A percentile compares a stretch with the other conserved stretches of the same genome.
Evolutionary conservation across 208 protist species (phyloP).

Genomic region (Borovskyia barvae): DNA sequence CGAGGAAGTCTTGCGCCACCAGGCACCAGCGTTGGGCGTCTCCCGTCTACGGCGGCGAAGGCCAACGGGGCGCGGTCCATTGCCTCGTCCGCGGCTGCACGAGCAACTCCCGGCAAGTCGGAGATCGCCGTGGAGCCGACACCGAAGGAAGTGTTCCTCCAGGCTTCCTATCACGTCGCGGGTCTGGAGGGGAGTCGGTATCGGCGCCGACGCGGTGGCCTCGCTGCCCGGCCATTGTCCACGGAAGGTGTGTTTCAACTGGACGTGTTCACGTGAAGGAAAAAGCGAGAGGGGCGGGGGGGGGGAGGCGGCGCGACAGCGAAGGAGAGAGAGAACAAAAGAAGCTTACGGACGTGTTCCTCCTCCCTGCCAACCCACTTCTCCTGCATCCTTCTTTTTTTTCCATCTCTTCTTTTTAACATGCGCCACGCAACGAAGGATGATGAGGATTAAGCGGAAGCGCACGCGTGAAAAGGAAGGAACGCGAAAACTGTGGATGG

Average conservation of each 20-base stretch:
- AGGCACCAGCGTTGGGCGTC: slow-evolving; percentile 12
- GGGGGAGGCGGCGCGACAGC: too few relatives aligned
- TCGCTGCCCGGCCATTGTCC: slow-evolving; percentile 20
- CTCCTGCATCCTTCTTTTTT: too few relatives aligned
- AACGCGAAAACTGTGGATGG: too few relatives aligned
- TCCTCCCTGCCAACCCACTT: too few relatives aligned
- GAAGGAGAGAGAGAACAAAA: too few relatives aligned
- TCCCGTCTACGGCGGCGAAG: not conserved
- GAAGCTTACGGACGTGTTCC: too few relatives aligned
- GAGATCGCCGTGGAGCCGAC: slow-evolving; percentile 10
- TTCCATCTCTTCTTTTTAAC: too few relatives aligned
- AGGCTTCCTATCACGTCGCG: slow-evolving; percentile 19
- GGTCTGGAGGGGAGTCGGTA: too few relatives aligned
- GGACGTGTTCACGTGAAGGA: slow-evolving; percentile 31
- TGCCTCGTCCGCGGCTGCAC: not conserved
- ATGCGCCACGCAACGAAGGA: too few relatives aligned
- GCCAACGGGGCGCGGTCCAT: not conserved
- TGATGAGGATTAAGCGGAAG: too few relatives aligned
- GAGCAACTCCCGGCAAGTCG: not conserved
- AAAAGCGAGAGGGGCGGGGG: too few relatives aligned
- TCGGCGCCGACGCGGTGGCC: slow-evolving; percentile 5
- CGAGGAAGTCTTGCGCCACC: slow-evolving; percentile 24
- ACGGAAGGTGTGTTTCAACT: slow-evolving; percentile 36
- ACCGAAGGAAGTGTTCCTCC: slow-evolving; percentile 28
- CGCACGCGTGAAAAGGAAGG: too few relatives aligned